A percentile compares a stretch with the other conserved stretches of the same genome.
These are phyloP conservation scores for Phytophthora tentaculata DNA, from an alignment of 352 stramenopile species.

Conservation along the genomic window DNA sequence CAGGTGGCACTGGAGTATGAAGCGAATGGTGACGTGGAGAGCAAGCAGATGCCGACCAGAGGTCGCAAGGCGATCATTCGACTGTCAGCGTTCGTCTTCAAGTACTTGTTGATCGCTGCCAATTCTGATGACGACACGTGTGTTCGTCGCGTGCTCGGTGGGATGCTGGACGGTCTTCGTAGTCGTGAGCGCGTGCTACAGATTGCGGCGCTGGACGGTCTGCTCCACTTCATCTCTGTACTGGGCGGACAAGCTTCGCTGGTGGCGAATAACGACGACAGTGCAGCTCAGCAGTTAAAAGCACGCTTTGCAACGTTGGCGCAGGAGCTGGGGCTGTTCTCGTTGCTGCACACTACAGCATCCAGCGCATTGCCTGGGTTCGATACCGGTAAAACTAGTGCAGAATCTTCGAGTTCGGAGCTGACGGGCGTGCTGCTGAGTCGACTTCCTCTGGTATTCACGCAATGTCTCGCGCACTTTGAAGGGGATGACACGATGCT, in stretches of 20 bases:
- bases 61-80: conserved; percentile 73
- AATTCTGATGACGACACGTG: conserved; percentile 50
- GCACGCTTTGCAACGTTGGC: conserved; percentile 60
- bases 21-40: conserved; percentile 5
- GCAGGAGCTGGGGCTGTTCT: conserved; percentile 81
- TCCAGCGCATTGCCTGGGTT: conserved; percentile 51
- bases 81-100: conserved; percentile 78
- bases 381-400: conserved; percentile 5
- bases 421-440: conserved; percentile 64
- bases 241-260: conserved; percentile 29
- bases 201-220: conserved; percentile 70
- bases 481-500: conserved; percentile 68
- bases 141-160: conserved; percentile 62
- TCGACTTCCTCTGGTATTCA: conserved; percentile 82
- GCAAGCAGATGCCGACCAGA: conserved; percentile 38
- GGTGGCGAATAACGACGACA: conserved; percentile 22
- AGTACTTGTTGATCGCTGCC: conserved; percentile 61
- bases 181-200: conserved; percentile 69
- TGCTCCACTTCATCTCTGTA: conserved; percentile 81
- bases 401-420: conserved; percentile 18
- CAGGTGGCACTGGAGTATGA: conserved; percentile 67
- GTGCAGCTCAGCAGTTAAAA: conserved; percentile 34
- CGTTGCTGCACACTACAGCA: conserved; percentile 67
- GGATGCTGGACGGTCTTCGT: conserved; percentile 73
- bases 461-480: conserved; percentile 81